These are phyloP conservation scores for Acrodontium crateriforme DNA, from an alignment of 2,329 filamentous ascomycete genomes.

Conservation along the genomic window DNA sequence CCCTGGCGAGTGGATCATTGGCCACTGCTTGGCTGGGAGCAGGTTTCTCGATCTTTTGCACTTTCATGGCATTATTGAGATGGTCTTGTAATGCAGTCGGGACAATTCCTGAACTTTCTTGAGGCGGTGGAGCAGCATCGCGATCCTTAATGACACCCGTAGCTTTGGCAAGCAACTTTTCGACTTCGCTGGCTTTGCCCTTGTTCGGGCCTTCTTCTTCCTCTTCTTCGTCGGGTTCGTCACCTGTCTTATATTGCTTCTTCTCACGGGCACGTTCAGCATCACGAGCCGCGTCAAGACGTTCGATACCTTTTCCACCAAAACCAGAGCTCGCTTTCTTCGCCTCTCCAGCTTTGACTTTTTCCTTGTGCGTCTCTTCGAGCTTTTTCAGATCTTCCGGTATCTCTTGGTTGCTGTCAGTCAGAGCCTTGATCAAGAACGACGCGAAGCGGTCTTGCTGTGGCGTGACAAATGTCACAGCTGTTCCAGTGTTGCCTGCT, in stretches of 20 bases:
- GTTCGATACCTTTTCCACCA: conserved; percentile 85
- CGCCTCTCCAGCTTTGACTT: conserved; percentile 83
- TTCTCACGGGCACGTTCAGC: conserved; percentile 74
- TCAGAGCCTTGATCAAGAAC: conserved; percentile 81
- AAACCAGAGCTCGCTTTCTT: conserved; percentile 77
- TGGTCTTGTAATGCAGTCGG: conserved; percentile 25
- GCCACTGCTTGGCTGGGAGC: conserved; percentile 17
- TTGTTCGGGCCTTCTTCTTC: conserved; percentile 50
- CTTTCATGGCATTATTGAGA: conserved; percentile 56
- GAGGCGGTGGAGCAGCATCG: conserved; percentile 7
- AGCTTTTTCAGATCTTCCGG: conserved; percentile 53
- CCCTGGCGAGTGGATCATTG: conserved; percentile 27
- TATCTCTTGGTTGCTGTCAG: conserved; percentile 74
- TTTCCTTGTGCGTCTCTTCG: conserved; percentile 61
- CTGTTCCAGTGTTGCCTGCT: conserved; percentile 86
- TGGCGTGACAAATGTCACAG: conserved; percentile 83
- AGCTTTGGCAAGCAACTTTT: conserved; percentile 44
- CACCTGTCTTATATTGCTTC: conserved; percentile 78
- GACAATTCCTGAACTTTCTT: conserved; percentile 5
- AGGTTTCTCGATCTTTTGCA: conserved; percentile 51
- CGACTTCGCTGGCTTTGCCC: conserved; percentile 37
- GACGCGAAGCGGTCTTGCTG: conserved; percentile 84
- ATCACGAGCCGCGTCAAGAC: conserved; percentile 81
- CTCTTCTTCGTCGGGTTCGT: conserved; percentile 67
- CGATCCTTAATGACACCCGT: conserved; percentile 36